A percentile compares a stretch with the other conserved stretches of the same genome.
phyloP scores from a whole-genome alignment of 805 yeast genomes.

The Komagataella pastoris region DNA sequence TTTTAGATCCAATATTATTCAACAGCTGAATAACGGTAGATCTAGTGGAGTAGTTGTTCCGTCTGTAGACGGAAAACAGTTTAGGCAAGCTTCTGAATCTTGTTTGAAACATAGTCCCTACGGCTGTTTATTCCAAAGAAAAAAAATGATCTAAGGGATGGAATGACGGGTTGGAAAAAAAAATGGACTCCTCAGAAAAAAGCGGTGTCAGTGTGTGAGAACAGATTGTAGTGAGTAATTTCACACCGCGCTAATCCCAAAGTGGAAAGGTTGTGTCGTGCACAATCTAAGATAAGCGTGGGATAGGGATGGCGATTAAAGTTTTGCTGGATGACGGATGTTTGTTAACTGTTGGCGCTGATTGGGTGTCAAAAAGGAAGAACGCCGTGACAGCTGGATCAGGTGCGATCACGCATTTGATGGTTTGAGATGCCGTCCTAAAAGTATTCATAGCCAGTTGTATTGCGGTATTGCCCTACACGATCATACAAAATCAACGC shows the following conservation, averaged over 20 bases:
- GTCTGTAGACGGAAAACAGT: neutral
- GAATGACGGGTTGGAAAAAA: neutral
- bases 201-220: neutral
- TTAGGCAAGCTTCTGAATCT: neutral
- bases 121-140: neutral
- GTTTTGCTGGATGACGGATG: neutral
- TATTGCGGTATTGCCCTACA: too few relatives aligned
- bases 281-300: neutral
- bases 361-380: neutral
- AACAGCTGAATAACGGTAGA: slow-evolving; percentile 91
- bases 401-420: neutral
- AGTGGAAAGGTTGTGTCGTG: neutral
- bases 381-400: neutral
- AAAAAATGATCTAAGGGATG: neutral
- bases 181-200: neutral
- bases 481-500: too few relatives aligned
- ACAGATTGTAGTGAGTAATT: neutral
- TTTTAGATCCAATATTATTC: slow-evolving; percentile 92
- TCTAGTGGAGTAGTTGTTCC: slow-evolving; percentile 48
- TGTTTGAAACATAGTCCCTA: neutral
- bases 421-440: neutral
- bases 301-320: neutral
- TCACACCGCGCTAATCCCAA: neutral
- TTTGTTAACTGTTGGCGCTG: neutral
- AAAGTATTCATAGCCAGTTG: too few relatives aligned